A percentile compares a stretch with the other conserved stretches of the same genome.
phyloP scores from a whole-genome alignment of 176 grass and related monocot genomes.

The Zea luxurians region DNA sequence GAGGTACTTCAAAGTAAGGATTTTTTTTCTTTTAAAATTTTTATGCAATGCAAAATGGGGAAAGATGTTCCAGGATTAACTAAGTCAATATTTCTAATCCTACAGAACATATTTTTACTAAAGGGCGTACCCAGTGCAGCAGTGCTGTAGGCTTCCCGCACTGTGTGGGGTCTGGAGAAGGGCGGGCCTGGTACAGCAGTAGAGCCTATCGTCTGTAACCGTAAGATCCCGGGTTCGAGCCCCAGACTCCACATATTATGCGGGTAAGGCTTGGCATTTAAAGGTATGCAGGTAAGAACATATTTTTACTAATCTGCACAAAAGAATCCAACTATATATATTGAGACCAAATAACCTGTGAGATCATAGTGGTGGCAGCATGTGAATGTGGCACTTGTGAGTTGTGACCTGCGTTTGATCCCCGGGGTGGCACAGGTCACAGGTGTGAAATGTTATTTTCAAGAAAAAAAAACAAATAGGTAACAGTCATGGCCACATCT shows the following conservation, averaged over 20 bases:
- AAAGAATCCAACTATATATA: slow-evolving; percentile 9
- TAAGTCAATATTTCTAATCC: neutral
- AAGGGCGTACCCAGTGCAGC: neutral
- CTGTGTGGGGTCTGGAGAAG: no score
- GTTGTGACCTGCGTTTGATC: neutral
- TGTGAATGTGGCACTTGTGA: neutral
- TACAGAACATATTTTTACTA: neutral
- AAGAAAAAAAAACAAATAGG: slow-evolving; percentile 2
- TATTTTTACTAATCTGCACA: neutral
- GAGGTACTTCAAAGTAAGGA: slow-evolving; percentile 5
- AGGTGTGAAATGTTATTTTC: neutral
- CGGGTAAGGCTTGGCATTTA: no score
- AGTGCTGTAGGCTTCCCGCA: no score
- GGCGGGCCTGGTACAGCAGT: no score
- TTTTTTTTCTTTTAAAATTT: neutral
- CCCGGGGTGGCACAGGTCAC: neutral
- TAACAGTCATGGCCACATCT: no score
- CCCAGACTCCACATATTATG: no score
- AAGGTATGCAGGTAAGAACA: no score
- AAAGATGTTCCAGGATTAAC: slow-evolving; percentile 10
- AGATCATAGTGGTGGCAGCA: neutral
- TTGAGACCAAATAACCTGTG: neutral
- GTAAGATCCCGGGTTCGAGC: no score
- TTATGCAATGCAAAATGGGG: neutral
- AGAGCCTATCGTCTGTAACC: no score